phyloP scores from a whole-genome alignment of 1,284 basidiomycete species.

The Bjerkandera adusta region DNA sequence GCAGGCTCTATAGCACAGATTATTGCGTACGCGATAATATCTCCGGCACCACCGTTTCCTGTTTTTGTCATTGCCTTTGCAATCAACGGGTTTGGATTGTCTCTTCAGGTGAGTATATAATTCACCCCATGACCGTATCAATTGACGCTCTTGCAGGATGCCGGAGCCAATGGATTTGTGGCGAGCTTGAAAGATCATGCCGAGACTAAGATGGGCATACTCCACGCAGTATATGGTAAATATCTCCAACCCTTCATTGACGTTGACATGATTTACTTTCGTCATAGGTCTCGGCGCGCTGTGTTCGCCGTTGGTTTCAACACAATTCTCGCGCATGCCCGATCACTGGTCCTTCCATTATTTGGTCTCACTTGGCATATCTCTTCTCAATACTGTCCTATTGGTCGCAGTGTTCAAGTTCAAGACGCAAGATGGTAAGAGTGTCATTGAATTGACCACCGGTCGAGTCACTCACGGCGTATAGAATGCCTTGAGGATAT shows the following conservation, averaged over 20 bases:
- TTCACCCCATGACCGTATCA: background rate
- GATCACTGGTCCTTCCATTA: constrained; percentile 64
- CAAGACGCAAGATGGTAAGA: constrained; percentile 52
- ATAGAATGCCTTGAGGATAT: constrained; percentile 33
- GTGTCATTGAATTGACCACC: background rate
- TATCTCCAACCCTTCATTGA: background rate
- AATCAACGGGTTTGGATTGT: constrained; percentile 63
- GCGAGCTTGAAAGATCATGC: constrained; percentile 44
- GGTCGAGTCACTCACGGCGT: background rate
- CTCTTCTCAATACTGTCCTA: constrained; percentile 41
- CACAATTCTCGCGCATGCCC: constrained; percentile 51
- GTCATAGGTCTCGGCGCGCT: constrained; percentile 56
- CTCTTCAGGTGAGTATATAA: constrained; percentile 40
- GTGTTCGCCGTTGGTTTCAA: constrained; percentile 57
- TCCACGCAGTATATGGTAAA: constrained; percentile 49
- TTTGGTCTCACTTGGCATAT: constrained; percentile 56
- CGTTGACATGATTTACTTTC: background rate
- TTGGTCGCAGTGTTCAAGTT: constrained; percentile 52
- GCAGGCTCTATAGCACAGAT: constrained; percentile 34
- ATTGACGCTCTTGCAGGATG: constrained; percentile 34
- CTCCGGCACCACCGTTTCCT: constrained; percentile 63
- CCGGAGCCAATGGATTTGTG: constrained; percentile 56
- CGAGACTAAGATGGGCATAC: constrained; percentile 57
- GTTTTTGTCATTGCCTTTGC: constrained; percentile 55
- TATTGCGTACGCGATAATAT: constrained; percentile 51